Evolutionary conservation across 148 eudicot genomes (phyloP).

Genomic region (Chenopodium suecicum): DNA sequence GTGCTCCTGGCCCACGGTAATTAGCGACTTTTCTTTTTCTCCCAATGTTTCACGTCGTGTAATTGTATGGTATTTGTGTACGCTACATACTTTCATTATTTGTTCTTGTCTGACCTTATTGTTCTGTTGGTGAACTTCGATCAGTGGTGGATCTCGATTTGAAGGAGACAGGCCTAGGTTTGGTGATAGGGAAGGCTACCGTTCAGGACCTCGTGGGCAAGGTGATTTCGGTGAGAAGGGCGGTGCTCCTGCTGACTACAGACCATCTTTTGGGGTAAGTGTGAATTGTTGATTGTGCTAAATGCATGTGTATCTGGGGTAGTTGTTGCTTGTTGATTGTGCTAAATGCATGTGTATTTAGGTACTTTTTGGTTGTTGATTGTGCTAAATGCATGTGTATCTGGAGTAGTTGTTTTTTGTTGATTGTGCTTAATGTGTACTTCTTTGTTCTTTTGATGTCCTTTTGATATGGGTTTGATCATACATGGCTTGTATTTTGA

Average conservation of each 20-base stretch:
- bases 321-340: not conserved
- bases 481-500: too few species aligned
- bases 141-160: constrained; percentile 75
- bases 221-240: constrained; percentile 89
- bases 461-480: too few species aligned
- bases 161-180: constrained; percentile 85
- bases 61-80: not conserved
- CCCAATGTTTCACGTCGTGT: not conserved
- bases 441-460: too few species aligned
- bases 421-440: too few species aligned
- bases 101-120: not conserved
- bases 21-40: constrained; percentile 35
- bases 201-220: constrained; percentile 76
- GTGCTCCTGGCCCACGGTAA: constrained; percentile 50
- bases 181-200: constrained; percentile 83
- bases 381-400: too few species aligned
- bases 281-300: not conserved
- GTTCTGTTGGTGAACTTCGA: not conserved
- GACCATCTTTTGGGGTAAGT: constrained; percentile 66
- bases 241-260: constrained; percentile 86
- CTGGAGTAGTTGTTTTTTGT: not conserved
- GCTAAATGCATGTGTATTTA: too few species aligned
- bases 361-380: too few species aligned
- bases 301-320: not conserved
- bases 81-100: not conserved